These are phyloP conservation scores for Xenoacremonium recifei DNA, from an alignment of 2,329 filamentous ascomycete genomes.

Conservation along the genomic window DNA sequence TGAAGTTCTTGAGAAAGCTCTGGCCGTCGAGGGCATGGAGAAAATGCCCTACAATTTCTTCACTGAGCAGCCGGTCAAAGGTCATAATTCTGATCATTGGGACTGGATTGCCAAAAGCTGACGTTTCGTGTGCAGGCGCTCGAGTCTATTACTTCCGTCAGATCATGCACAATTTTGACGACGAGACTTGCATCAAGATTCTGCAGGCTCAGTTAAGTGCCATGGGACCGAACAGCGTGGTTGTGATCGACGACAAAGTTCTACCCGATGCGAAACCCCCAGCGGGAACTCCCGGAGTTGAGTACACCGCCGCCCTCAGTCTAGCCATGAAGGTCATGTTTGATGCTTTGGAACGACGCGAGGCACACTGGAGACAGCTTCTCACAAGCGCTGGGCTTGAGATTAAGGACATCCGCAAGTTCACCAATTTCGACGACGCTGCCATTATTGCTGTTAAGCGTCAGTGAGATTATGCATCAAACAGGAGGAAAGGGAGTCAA, in stretches of 20 bases:
- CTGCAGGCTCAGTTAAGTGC: conserved; percentile 14
- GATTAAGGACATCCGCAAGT: conserved; percentile 19
- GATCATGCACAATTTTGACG: conserved; percentile 27
- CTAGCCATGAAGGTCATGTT: conserved; percentile 25
- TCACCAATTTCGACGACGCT: conserved; percentile 19
- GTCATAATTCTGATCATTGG: conserved; percentile 7
- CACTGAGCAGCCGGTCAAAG: conserved; percentile 23
- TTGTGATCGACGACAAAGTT: conserved; percentile 24
- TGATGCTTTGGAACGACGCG: conserved; percentile 21
- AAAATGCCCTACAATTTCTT: conserved; percentile 22
- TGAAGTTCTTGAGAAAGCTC: conserved; percentile 17
- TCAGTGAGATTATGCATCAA: not conserved
- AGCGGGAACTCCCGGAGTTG: conserved; percentile 11
- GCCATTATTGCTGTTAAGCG: conserved; percentile 17
- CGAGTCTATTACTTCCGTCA: conserved; percentile 27
- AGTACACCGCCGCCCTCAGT: conserved; percentile 20
- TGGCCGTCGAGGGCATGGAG: conserved; percentile 17
- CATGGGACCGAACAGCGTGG: conserved; percentile 16
- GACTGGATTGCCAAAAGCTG: too few species aligned
- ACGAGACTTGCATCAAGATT: conserved; percentile 21
- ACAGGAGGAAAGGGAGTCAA: too few species aligned
- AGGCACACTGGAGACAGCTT: conserved; percentile 21
- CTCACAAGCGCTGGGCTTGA: conserved; percentile 17
- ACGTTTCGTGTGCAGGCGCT: too few species aligned
- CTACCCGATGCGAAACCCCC: conserved; percentile 16